phyloP scores from a whole-genome alignment of 129 eudicot genomes.

The Flaveria ramosissima region DNA sequence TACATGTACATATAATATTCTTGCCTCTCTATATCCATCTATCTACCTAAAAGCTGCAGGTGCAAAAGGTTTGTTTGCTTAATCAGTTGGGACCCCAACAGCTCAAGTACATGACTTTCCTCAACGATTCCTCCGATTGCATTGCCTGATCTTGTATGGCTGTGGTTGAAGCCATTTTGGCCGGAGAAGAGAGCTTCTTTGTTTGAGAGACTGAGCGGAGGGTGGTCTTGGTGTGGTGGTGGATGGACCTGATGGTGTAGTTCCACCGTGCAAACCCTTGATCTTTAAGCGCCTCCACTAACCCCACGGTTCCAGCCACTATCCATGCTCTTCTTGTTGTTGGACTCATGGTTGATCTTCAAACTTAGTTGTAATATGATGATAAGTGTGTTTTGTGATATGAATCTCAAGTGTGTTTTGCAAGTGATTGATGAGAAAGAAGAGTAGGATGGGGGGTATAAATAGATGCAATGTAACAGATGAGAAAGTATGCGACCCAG shows the following conservation, averaged over 20 bases:
- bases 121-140: slow-evolving; percentile 40
- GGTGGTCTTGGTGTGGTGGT: slow-evolving; percentile 34
- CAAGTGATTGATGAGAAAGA: slow-evolving; percentile 14
- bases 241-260: slow-evolving; percentile 41
- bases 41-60: background rate
- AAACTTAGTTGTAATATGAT: too few species aligned
- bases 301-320: slow-evolving; percentile 50
- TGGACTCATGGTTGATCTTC: slow-evolving; percentile 32
- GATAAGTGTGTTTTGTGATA: background rate
- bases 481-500: background rate
- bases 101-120: slow-evolving; percentile 46
- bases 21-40: background rate
- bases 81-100: slow-evolving; percentile 34
- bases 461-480: background rate
- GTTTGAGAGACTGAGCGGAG: slow-evolving; percentile 29
- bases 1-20: background rate
- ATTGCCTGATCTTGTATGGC: slow-evolving; percentile 26
- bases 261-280: slow-evolving; percentile 72
- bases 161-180: slow-evolving; percentile 26
- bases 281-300: slow-evolving; percentile 62
- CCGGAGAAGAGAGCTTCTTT: slow-evolving; percentile 25
- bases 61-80: background rate
- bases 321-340: slow-evolving; percentile 37
- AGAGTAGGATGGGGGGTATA: background rate
- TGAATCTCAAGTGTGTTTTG: background rate